Conservation (phyloP, 1,139 yeast species). For the Suhomyces bribrorum region DNA sequence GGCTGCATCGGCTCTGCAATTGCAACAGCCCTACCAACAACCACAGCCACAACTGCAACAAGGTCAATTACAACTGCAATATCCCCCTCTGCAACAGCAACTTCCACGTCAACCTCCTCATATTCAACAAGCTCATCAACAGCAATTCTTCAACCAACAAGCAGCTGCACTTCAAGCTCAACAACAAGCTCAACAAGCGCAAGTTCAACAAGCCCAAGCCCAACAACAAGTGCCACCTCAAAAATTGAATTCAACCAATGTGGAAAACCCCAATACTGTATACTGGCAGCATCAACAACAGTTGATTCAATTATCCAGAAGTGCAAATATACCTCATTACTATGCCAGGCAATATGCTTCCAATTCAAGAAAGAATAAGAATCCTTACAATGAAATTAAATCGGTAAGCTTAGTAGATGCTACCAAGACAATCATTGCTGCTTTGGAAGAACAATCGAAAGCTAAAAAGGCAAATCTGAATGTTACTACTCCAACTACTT, state of each 20-base stretch:
- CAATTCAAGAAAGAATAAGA: constrained; percentile 60
- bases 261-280: constrained; percentile 52
- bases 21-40: constrained; percentile 23
- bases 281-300: constrained; percentile 91
- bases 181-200: constrained; percentile 21
- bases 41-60: constrained; percentile 31
- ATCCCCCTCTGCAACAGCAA: constrained; percentile 29
- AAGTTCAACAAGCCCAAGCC: constrained; percentile 12
- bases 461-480: constrained; percentile 21
- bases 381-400: constrained; percentile 46
- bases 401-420: constrained; percentile 54
- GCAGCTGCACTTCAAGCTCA: constrained; percentile 16
- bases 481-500: constrained; percentile 31
- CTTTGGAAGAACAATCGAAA: constrained; percentile 45
- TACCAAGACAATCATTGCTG: constrained; percentile 51
- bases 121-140: constrained; percentile 24
- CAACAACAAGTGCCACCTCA: constrained; percentile 16
- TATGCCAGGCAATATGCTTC: constrained; percentile 94
- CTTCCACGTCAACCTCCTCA: constrained; percentile 21
- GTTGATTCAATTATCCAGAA: constrained; percentile 75
- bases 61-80: constrained; percentile 31
- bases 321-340: constrained; percentile 73
- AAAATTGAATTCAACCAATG: constrained; percentile 35
- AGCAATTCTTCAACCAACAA: constrained; percentile 27
- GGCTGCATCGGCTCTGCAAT: constrained; percentile 20